These are phyloP conservation scores for Aspergillus steynii DNA, from an alignment of 495 filamentous ascomycete species.

Conservation along the genomic window DNA sequence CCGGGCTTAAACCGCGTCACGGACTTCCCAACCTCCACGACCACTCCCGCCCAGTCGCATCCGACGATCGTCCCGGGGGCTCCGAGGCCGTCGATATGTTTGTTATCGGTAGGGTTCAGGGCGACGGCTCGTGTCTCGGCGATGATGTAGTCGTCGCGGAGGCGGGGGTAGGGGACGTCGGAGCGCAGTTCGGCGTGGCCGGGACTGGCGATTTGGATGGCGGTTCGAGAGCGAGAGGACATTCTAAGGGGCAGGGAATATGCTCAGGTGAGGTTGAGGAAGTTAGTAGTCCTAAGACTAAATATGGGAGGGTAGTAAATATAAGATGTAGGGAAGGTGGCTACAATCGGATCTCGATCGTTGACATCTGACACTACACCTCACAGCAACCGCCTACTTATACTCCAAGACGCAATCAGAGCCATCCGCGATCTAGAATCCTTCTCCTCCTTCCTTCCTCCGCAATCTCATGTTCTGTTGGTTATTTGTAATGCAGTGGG, in stretches of 20 bases:
- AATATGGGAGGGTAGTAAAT: too few species aligned
- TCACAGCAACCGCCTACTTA: neutral
- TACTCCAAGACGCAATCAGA: neutral
- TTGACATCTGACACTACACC: neutral
- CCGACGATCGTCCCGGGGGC: constrained; percentile 37
- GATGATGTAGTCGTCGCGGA: constrained; percentile 38
- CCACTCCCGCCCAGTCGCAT: constrained; percentile 49
- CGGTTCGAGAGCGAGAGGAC: neutral
- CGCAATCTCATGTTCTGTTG: neutral
- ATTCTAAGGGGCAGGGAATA: neutral
- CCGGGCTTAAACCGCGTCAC: constrained; percentile 28
- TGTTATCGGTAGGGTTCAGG: constrained; percentile 51
- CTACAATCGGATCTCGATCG: too few species aligned
- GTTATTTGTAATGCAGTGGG: neutral
- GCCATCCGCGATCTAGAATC: neutral
- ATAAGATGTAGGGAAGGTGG: too few species aligned
- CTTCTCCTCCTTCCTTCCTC: neutral
- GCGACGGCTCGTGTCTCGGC: constrained; percentile 42
- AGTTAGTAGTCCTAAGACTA: too few species aligned
- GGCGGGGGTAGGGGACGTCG: constrained; percentile 13
- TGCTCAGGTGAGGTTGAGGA: neutral
- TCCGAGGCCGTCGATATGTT: constrained; percentile 33
- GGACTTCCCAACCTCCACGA: constrained; percentile 45
- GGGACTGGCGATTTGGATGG: constrained; percentile 1
- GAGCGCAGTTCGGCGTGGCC: constrained; percentile 3